Evolutionary conservation across 1,284 basidiomycete genomes (phyloP).

Genomic region (Cerrena zonata): DNA sequence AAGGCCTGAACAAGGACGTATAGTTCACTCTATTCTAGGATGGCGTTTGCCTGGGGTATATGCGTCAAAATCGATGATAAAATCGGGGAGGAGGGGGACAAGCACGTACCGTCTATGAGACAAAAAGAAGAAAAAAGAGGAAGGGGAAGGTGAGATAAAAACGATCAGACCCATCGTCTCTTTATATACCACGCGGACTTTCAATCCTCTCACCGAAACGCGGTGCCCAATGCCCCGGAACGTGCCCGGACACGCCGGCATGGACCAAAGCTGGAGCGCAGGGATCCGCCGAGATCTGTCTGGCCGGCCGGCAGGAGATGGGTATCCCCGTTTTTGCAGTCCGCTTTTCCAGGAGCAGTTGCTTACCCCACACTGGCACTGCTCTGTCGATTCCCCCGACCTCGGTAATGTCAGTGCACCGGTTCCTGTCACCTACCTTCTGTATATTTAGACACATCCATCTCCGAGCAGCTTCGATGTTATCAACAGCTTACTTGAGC

Average conservation of each 20-base stretch:
- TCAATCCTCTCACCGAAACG: slow-evolving; percentile 22
- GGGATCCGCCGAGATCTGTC: neutral
- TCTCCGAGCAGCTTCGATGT: no score
- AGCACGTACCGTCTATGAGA: slow-evolving; percentile 44
- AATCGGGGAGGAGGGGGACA: slow-evolving; percentile 21
- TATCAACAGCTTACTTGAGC: no score
- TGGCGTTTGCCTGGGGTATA: slow-evolving; percentile 18
- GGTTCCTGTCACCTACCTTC: neutral
- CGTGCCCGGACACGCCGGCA: no score
- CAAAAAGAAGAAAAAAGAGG: slow-evolving; percentile 28
- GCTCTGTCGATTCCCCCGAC: neutral
- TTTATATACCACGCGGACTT: slow-evolving; percentile 29
- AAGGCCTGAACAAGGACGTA: slow-evolving; percentile 33
- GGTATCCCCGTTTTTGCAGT: neutral
- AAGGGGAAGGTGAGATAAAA: slow-evolving; percentile 27
- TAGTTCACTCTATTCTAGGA: slow-evolving; percentile 35
- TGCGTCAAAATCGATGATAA: slow-evolving; percentile 6
- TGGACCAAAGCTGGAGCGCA: neutral
- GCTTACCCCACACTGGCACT: slow-evolving; percentile 8
- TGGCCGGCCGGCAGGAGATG: neutral
- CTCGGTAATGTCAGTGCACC: neutral
- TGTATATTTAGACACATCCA: no score
- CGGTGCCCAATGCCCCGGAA: neutral
- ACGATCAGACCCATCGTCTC: slow-evolving; percentile 9
- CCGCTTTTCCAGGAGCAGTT: slow-evolving; percentile 2